Base-by-base conservation (phyloP, 2,329 filamentous ascomycete genomes). In the Trichoderma endophyticum region DNA sequence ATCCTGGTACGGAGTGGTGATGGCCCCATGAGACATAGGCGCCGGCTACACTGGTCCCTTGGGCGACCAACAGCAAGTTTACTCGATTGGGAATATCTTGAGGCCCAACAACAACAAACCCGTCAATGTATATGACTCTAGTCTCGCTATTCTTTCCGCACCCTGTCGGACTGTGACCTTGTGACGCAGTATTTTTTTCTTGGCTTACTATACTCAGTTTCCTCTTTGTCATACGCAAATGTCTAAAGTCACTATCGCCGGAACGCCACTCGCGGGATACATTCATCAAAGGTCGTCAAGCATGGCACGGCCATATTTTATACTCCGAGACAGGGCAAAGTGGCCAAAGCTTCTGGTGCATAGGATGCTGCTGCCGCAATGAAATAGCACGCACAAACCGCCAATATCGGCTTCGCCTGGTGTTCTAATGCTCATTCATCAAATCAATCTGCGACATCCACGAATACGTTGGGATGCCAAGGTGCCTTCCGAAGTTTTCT, bases 111-210 rank as follows among this genome's bases (percentile, higher is more conserved):
- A 28, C 36, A 48, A 21, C 26, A 54, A 36, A 26, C 3, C 24
- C 9, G 34, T 59, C 60, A 26, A 6, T 9, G 54, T 39, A 62
- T 51, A 56, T 26, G 34, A 28, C 36, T 66, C 48, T 66, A 56
- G 28, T 48, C 67, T 70, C 57, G 67, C 67, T 70, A 54, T 60
- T 39, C 67, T 62, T 70, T 18, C 56, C 39, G 39, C 39, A 61
- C 67, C 67, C 67, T 70, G 67, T 69, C 56, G 67, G n/a, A 70
- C 28, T 70, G 67, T 54, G 56, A 36, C 57, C 67, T 61, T 62
- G 67, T 62, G 67, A 70, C 56, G 56, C 65, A 69, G 56, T 60
- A 9, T 51, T 60, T 36, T 48, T 48, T 15, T 39, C 56, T 39
- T 56, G 30, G 43, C 64, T 67, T 51, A 3, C 30, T 36, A 9